Evolutionary conservation across 1,284 basidiomycete species (phyloP).

Genomic region (Marasmius oreades): DNA sequence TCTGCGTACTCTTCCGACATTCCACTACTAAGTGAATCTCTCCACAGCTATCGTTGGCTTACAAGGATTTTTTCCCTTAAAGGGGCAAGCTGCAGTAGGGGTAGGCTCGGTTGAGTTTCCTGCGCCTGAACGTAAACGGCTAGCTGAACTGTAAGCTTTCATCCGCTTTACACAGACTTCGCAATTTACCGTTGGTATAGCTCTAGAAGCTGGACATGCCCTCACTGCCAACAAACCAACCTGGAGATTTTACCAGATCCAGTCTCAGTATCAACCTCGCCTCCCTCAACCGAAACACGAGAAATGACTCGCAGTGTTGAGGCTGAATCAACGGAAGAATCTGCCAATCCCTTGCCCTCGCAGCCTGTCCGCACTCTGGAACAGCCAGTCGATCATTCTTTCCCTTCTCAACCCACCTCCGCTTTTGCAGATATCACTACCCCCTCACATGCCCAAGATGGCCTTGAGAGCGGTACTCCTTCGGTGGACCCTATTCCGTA

Average conservation of each 20-base stretch:
- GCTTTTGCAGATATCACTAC: no score
- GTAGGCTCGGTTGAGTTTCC: slow-evolving; percentile 88
- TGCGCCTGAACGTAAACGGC: slow-evolving; percentile 71
- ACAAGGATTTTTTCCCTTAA: slow-evolving; percentile 88
- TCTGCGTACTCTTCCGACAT: slow-evolving; percentile 7
- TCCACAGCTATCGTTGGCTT: slow-evolving; percentile 80
- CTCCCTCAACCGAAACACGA: neutral
- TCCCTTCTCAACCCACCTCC: no score
- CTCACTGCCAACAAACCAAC: slow-evolving; percentile 70
- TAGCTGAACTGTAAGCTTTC: slow-evolving; percentile 69
- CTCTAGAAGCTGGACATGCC: slow-evolving; percentile 62
- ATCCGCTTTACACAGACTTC: slow-evolving; percentile 10
- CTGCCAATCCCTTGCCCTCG: neutral
- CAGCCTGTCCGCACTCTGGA: no score
- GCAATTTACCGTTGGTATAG: slow-evolving; percentile 5
- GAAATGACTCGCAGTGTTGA: no score
- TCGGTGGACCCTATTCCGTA: neutral
- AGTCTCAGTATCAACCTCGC: slow-evolving; percentile 8
- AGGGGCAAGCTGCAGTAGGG: slow-evolving; percentile 85
- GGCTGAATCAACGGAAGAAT: no score
- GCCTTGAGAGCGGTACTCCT: neutral
- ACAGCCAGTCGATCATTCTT: no score
- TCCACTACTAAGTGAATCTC: slow-evolving; percentile 12
- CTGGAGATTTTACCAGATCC: slow-evolving; percentile 70
- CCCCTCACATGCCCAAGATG: no score